Evolutionary conservation across 352 stramenopile genomes (phyloP).

Genomic region (Phytophthora citricola): DNA sequence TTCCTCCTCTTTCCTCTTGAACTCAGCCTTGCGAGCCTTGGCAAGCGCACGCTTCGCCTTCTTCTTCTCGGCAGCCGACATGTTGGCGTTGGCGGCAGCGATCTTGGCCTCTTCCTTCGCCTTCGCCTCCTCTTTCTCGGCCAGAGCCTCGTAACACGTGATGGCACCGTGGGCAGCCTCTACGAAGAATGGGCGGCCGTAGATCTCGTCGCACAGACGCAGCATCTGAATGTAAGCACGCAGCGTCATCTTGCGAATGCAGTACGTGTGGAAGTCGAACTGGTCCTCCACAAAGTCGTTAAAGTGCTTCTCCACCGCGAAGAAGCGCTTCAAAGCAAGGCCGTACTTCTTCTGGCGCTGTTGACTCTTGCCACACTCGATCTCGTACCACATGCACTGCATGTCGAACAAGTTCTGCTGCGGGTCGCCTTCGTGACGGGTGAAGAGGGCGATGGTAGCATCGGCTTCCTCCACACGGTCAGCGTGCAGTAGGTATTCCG

Average conservation of each 20-base stretch:
- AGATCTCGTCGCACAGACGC: constrained; percentile 94
- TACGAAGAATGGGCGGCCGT: constrained; percentile 90
- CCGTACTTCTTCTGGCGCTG: constrained; percentile 74
- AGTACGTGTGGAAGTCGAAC: constrained; percentile 99
- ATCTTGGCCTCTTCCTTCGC: constrained; percentile 39
- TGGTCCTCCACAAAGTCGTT: constrained; percentile 98
- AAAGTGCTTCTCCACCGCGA: constrained; percentile 97
- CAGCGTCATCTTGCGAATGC: constrained; percentile 98
- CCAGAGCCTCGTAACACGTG: constrained; percentile 88
- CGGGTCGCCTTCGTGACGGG: constrained; percentile 95
- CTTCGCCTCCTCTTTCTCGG: constrained; percentile 67
- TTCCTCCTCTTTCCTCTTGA: constrained; percentile 87
- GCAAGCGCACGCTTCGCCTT: constrained; percentile 90
- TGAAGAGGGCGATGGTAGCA: constrained; percentile 97
- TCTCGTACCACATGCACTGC: constrained; percentile 99
- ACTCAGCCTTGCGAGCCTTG: constrained; percentile 90
- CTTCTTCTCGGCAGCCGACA: constrained; percentile 94
- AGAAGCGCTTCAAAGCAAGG: constrained; percentile 95
- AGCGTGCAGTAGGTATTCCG: constrained; percentile 96
- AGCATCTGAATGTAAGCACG: constrained; percentile 96
- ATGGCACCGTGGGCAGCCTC: constrained; percentile 90
- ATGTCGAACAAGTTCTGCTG: constrained; percentile 98
- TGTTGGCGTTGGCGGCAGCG: constrained; percentile 68
- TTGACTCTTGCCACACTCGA: constrained; percentile 84
- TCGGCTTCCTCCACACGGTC: constrained; percentile 93